Evolutionary conservation across 2,329 filamentous ascomycete species (phyloP).

Genomic region (Calonectria naviculata): DNA sequence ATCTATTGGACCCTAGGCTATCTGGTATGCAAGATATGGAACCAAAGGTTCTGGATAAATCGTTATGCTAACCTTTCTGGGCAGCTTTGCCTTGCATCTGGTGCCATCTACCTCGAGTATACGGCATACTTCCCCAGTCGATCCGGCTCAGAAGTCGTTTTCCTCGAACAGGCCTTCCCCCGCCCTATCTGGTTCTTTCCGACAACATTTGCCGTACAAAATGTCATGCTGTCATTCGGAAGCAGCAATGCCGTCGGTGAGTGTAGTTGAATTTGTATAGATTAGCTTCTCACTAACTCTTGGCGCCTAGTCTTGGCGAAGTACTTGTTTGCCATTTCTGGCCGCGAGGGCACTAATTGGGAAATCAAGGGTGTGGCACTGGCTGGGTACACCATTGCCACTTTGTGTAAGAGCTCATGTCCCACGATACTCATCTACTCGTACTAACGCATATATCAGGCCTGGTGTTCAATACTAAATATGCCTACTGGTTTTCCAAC

Average conservation of each 20-base stretch:
- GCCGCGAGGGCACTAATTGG: constrained; percentile 7
- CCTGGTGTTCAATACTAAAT: constrained; percentile 17
- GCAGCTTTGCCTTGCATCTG: constrained; percentile 14
- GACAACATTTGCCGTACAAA: constrained; percentile 17
- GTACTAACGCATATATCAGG: constrained; percentile 5
- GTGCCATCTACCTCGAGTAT: constrained; percentile 15
- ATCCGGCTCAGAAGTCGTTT: constrained; percentile 19
- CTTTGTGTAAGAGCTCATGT: background rate
- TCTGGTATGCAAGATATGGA: background rate
- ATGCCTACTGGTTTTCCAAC: constrained; percentile 20
- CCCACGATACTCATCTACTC: too few relatives aligned
- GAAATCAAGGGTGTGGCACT: constrained; percentile 12
- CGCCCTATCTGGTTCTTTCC: constrained; percentile 19
- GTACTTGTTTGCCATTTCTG: constrained; percentile 15
- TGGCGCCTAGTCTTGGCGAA: constrained; percentile 10
- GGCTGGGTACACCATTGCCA: constrained; percentile 11
- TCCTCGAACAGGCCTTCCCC: constrained; percentile 16
- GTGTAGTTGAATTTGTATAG: background rate
- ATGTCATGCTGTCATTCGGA: constrained; percentile 15
- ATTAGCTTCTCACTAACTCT: background rate
- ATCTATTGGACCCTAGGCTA: constrained; percentile 20
- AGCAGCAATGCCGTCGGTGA: constrained; percentile 14
- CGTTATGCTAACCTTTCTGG: background rate
- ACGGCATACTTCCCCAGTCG: constrained; percentile 17
- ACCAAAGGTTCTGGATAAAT: background rate